Evolutionary conservation across 1,284 basidiomycete genomes (phyloP).

Genomic region (Porphyrellus sp.): DNA sequence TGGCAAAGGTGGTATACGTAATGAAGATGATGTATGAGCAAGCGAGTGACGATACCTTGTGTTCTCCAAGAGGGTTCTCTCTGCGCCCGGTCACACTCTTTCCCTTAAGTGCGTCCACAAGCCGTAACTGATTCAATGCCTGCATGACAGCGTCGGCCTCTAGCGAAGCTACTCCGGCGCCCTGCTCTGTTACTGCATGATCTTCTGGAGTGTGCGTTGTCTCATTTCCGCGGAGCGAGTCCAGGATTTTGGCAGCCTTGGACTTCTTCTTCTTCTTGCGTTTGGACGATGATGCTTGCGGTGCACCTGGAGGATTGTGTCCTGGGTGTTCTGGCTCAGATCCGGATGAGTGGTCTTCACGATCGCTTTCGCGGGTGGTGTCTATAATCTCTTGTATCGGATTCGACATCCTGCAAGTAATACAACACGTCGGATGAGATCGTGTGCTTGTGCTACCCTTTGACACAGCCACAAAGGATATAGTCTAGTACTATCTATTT

Average conservation of each 20-base stretch:
- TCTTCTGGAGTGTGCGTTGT: constrained; percentile 60
- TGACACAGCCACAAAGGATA: constrained; percentile 20
- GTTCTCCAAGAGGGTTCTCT: constrained; percentile 78
- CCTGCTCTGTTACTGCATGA: constrained; percentile 55
- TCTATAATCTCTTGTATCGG: constrained; percentile 45
- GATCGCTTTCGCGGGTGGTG: constrained; percentile 34
- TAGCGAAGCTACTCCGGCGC: constrained; percentile 45
- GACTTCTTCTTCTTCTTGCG: constrained; percentile 80
- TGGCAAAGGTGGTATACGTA: constrained; percentile 8
- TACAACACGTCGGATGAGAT: too few relatives aligned
- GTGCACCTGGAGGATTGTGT: constrained; percentile 22
- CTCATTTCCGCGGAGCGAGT: constrained; percentile 38
- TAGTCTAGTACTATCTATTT: not conserved
- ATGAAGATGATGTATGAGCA: constrained; percentile 1
- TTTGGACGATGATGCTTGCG: constrained; percentile 46
- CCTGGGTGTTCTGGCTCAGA: constrained; percentile 39
- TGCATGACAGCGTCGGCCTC: constrained; percentile 58
- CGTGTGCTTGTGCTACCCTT: too few relatives aligned
- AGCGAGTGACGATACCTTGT: constrained; percentile 61
- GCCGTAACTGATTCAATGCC: constrained; percentile 65
- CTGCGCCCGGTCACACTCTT: constrained; percentile 70
- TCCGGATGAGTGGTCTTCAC: constrained; percentile 32
- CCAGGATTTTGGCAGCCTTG: constrained; percentile 55
- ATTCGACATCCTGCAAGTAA: constrained; percentile 21
- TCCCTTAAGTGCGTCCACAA: constrained; percentile 71